Evolutionary conservation across 768 basidiomycete species (phyloP), one percentile per base, ranked within the genome.

Genomic region (Daedalea quercina): DNA sequence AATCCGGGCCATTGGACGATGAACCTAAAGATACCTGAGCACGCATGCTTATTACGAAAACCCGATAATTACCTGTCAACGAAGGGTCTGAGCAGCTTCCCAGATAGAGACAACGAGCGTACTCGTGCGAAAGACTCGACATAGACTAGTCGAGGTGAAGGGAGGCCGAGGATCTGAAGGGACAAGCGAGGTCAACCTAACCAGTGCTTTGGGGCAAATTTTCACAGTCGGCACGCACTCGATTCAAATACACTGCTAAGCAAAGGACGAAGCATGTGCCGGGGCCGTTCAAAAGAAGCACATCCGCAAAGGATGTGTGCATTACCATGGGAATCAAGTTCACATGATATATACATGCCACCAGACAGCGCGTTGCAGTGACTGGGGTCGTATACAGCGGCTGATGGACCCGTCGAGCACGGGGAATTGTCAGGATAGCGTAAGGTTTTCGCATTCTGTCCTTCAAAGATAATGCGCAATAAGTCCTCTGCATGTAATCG

Each of bases 71-170:
- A 82, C 90, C 83, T 77, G 65, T 97, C 93, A 4, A 88, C 93
- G 26, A 95, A 71, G n/a, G 79, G 80, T 44, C 81, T 78, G 24
- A 98, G 74, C 33, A 97, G 72, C 60, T 78, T 90, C 23, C 87
- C 95, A 23, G 92, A 93, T 20, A 94, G 73, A 13, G 91, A 95
- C 23, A 97, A 75, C 1, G 78, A 76, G 19, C 70, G 74, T 1
- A 94, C 92, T 4, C 95, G 85, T 8, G 95, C 94, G 67, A 95
- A 96, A 0, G 92, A 93, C 68, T 98, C 96, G 37, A 97, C 76
- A 65, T 96, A 99, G 48, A 99, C 79, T 25, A 91, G 67, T 37
- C 70, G 73, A 6, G 95, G 87, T 1, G 84, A 78, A 20, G 75
- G 73, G 33, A 94, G 67, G 24, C 87, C 87, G 37, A 95, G 62